Evolutionary conservation across 306 rosid genomes (phyloP), one percentile per base, ranked within the genome.

Genomic region (Clitoria ternatea): DNA sequence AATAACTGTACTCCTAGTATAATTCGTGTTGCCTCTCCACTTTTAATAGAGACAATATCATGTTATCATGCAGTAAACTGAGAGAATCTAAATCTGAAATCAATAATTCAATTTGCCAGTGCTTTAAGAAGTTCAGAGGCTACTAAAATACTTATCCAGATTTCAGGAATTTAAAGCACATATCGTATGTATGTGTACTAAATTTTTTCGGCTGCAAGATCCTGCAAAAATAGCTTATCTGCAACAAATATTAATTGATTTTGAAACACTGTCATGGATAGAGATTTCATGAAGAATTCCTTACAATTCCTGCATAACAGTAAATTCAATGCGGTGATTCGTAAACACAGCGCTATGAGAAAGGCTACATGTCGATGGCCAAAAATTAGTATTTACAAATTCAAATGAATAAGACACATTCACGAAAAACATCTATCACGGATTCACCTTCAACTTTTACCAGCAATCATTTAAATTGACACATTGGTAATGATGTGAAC

Each of bases 361-460:
- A 6, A 26, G 57, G 22, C 17, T 10, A 23, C 59, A 50, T 33
- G 22, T 24, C 5, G 15, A 29, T n/a, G 37, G 10, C 11, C 0
- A 49, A 75, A 53, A 52, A 65, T n/a, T 52, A 22, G 37, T 29
- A 50, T 74, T 42, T 29, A 42, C 29, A 40, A 62, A 37, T 18
- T 50, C 42, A 74, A 27, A 74, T 32, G 32, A 66, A 54, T n/a
- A 24, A 42, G 39, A 54, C 40, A 44, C 42, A 53, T 27, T 65
- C 45, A 20, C 6, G 12, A 49, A 14, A 9, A 26, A 57, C 7
- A 53, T 37, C 13, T n/a, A n/a, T 33, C 29, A 60, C 4, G 26
- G 26, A 57, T 37, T 57, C 56, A 12, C 24, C 49, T 7, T n/a
- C 47, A 44, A 44, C 35, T 72, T 44, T 4, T 2, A 44, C 42